phyloP scores from a whole-genome alignment of 2,329 filamentous ascomycete genomes.

The Colletotrichum tofieldiae region DNA sequence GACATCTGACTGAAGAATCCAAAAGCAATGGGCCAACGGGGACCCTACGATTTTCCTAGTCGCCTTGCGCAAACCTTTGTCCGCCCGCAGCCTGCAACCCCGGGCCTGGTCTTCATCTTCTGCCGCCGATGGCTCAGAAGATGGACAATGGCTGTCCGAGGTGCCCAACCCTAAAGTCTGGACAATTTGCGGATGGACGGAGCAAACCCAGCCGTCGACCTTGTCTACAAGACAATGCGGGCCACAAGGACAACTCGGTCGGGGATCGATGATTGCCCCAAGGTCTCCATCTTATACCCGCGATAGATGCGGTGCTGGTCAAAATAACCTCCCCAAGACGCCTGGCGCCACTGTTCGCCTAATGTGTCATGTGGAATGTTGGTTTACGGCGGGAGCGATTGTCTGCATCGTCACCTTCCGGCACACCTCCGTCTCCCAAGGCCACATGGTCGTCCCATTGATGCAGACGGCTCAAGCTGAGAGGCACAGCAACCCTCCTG shows the following conservation, averaged over 20 bases:
- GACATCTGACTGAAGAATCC: slow-evolving; percentile 33
- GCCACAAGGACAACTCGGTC: background rate
- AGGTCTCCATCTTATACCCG: slow-evolving; percentile 20
- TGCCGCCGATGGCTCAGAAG: too few relatives aligned
- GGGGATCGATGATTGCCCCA: slow-evolving; percentile 16
- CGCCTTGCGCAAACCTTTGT: slow-evolving; percentile 25
- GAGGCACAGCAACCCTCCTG: background rate
- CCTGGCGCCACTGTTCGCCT: slow-evolving; percentile 1
- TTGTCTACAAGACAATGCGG: background rate
- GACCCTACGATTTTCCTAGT: slow-evolving; percentile 15
- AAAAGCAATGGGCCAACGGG: slow-evolving; percentile 25
- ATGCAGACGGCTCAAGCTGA: background rate
- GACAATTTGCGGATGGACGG: background rate
- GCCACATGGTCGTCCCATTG: background rate
- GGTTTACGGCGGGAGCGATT: background rate
- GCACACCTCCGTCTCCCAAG: background rate
- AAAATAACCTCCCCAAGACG: background rate
- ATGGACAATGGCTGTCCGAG: background rate
- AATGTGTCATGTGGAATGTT: background rate
- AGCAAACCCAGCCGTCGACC: slow-evolving; percentile 12
- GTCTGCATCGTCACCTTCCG: slow-evolving; percentile 4
- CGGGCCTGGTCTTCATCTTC: slow-evolving; percentile 6
- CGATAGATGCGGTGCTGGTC: slow-evolving; percentile 17
- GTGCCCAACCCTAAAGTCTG: background rate
- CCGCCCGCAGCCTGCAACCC: slow-evolving; percentile 6